Evolutionary conservation across 148 eudicot genomes (phyloP).

Genomic region (Drosera capensis): DNA sequence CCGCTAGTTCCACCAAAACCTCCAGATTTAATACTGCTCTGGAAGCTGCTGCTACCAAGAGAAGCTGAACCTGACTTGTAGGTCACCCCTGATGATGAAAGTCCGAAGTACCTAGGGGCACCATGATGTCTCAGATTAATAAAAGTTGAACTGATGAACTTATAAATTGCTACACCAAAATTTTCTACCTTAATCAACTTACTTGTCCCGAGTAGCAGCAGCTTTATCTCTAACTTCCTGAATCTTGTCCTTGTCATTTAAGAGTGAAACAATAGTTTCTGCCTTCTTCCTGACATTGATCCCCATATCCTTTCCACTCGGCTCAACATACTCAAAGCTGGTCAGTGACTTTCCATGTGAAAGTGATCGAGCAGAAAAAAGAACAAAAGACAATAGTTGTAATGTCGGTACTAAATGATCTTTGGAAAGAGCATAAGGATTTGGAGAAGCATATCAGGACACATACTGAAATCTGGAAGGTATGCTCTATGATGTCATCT

Average conservation of each 20-base stretch:
- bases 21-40: constrained; percentile 48
- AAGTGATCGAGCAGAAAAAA: constrained; percentile 11
- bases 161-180: not conserved
- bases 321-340: constrained; percentile 78
- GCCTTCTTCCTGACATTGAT: constrained; percentile 97
- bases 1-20: constrained; percentile 55
- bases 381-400: not conserved
- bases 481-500: constrained; percentile 94
- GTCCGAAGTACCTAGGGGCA: constrained; percentile 65
- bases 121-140: constrained; percentile 1
- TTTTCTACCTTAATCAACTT: constrained; percentile 20
- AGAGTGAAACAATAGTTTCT: constrained; percentile 67
- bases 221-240: constrained; percentile 89
- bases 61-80: constrained; percentile 68
- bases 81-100: constrained; percentile 76
- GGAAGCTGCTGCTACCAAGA: constrained; percentile 35
- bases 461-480: constrained; percentile 86
- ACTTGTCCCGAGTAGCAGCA: constrained; percentile 85
- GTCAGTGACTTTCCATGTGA: constrained; percentile 48
- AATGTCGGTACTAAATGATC: too few species aligned
- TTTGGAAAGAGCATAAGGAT: too few species aligned
- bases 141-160: not conserved
- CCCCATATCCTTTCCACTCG: constrained; percentile 81
- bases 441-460: constrained; percentile 1
- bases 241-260: constrained; percentile 82